Evolutionary conservation across 352 stramenopile genomes (phyloP), one percentile per base, ranked within the genome.

Genomic region (Pythium periplocum): DNA sequence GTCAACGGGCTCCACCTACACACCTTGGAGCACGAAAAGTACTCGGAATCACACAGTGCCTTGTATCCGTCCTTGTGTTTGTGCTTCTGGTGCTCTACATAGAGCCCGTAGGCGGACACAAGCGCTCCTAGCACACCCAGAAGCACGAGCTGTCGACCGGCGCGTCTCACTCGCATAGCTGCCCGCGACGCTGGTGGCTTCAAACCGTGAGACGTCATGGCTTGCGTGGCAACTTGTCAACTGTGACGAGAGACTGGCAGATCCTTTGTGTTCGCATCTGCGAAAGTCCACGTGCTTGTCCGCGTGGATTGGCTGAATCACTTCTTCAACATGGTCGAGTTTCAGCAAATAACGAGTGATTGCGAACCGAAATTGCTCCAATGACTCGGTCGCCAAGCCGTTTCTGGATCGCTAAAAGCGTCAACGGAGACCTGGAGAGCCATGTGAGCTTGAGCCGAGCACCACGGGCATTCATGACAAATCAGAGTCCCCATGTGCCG

Each of bases 11-110:
- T 9, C 10, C 9, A 42, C 4, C 26, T 6, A 37, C 41, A 41
- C 39, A 84, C 75, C 61, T 74, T 73, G 37, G 72, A 79, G 59
- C 74, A 87, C 5, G 71, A 85, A 42, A 76, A 84, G 37, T 59
- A 62, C 6, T 70, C 60, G 46, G 59, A 75, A 59, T 85, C 77
- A n/a, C 74, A 87, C n/a, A 84, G 48, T 40, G 77, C 69, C 39
- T 44, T 44, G 56, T 87, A 87, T 37, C 48, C 59, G 32, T 65
- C 66, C 9, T 61, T 35, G 31, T 69, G 39, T 11, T 44, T 41
- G 17, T 53, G 51, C 64, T 77, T 84, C 57, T 84, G 69, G 45
- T 53, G 53, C 69, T 87, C 77, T 11, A 79, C 64, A 49, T 83
- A 69, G 7, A 72, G 46, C 36, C 66, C 71, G 42, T 87, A 87